Percentiles rank a stretch among this genome's conserved stretches.
Evolutionary conservation across 148 eudicot genomes (phyloP).

Genomic region (Dianthus caryophyllus): DNA sequence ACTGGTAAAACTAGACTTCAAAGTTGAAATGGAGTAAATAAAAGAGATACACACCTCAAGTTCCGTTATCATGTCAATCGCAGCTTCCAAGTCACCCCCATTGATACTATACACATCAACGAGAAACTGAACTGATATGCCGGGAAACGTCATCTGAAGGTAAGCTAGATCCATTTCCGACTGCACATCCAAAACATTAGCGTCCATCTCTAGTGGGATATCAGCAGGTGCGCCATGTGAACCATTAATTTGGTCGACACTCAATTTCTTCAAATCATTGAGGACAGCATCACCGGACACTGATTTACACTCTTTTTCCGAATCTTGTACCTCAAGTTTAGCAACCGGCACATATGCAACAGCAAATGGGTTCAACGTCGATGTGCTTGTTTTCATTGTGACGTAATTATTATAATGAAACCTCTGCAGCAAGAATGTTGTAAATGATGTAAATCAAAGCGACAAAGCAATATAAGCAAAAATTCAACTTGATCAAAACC

Average conservation of each 20-base stretch:
- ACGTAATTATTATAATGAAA: conserved; percentile 9
- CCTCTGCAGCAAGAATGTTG: conserved; percentile 24
- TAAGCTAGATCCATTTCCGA: conserved; percentile 68
- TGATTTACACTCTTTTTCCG: conserved; percentile 25
- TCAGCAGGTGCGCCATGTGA: conserved; percentile 39
- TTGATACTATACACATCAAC: conserved; percentile 62
- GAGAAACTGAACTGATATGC: conserved; percentile 64
- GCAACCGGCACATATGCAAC: conserved; percentile 63
- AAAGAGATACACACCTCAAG: conserved; percentile 48
- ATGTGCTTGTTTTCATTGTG: conserved; percentile 52
- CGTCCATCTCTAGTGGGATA: conserved; percentile 18
- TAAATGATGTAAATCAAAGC: not conserved
- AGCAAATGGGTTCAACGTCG: conserved; percentile 74
- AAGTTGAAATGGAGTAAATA: not conserved
- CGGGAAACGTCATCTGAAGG: conserved; percentile 78
- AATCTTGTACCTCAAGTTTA: conserved; percentile 38
- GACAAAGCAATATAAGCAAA: not conserved
- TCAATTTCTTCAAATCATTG: conserved; percentile 40
- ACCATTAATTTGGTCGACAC: conserved; percentile 29
- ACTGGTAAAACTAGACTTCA: not conserved
- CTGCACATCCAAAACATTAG: conserved; percentile 42
- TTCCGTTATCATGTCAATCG: conserved; percentile 73
- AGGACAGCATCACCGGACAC: conserved; percentile 13
- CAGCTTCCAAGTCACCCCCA: conserved; percentile 60
- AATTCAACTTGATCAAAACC: not conserved